These are phyloP conservation scores for Rhododendron ovatum DNA, from an alignment of 148 eudicot species.

Conservation along the genomic window DNA sequence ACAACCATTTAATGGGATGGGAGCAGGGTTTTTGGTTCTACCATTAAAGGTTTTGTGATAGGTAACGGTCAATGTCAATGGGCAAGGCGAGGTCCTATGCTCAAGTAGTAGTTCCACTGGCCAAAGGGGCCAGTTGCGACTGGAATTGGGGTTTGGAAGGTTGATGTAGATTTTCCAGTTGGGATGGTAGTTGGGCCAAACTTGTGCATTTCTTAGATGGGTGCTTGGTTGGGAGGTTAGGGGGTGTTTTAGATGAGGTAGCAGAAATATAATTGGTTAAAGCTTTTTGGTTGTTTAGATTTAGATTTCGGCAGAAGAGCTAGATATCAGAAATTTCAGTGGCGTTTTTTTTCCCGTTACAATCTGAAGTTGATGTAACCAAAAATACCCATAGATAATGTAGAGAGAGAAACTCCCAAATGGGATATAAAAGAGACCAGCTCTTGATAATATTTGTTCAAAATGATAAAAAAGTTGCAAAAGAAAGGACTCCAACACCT, in stretches of 20 bases:
- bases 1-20: neutral
- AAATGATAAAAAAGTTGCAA: too few relatives aligned
- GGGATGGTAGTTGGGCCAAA: neutral
- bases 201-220: neutral
- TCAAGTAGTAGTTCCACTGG: neutral
- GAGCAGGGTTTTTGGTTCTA: neutral
- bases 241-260: too few relatives aligned
- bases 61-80: neutral
- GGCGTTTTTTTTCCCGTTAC: neutral
- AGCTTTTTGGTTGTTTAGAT: neutral
- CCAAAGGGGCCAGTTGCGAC: neutral
- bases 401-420: too few relatives aligned
- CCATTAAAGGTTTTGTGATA: neutral
- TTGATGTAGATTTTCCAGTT: neutral
- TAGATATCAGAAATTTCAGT: neutral
- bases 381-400: too few relatives aligned
- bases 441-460: too few relatives aligned
- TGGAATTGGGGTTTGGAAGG: neutral
- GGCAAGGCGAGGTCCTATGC: neutral
- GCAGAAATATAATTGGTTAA: neutral
- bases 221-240: too few relatives aligned
- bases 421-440: too few relatives aligned
- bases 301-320: neutral
- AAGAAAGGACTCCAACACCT: too few relatives aligned
- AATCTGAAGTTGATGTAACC: too few relatives aligned